Base-by-base conservation (phyloP, 148 eudicot genomes). In the Selenicereus undatus region DNA sequence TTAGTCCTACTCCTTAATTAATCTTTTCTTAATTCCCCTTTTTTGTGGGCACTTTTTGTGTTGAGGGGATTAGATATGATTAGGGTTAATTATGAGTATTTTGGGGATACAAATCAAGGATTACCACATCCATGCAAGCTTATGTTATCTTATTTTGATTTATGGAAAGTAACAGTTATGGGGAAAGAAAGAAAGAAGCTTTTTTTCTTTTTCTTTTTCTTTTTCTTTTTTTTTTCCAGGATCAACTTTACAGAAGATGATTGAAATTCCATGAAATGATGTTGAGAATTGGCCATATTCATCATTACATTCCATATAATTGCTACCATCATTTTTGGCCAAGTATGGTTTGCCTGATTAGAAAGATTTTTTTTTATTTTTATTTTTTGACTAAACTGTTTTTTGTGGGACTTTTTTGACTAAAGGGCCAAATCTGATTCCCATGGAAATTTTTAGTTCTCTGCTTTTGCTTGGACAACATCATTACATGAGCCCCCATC, bases 231-330 rank as follows among this genome's bases (percentile, higher is more conserved):
- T 39, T 39, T 39, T 7, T 39, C 43, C 43, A 1, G 32, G 32
- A 32, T 32, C 32, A 12, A 48, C 78, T 84, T 81, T 81, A 77
- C 22, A 80, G 75, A 68, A 72, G 42, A 84, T 84, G 81, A 84
- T 84, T 84, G 64, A 84, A 77, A 9, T 81, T 73, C 78, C 71
- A 81, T 77, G 83, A 77, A 76, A 80, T 80, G 80, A 80, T 48
- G 71, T 80, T 73, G 79, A 51, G 48, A 71, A 76, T 24, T 45
- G 78, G 85, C 78, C 79, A 26, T 45, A 73, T 64, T 81, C 84
- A 84, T 84, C 81, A 84, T 80, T 54, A 80, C 74, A 76, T 71
- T 22, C 48, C 77, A 48, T 80, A 71, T 70, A 58, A 48, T 50
- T 29, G 76, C 66, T 62, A 32, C 80, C 54, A 78, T 84, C 73